These are phyloP conservation scores for Sungouiella blattae DNA, from an alignment of 805 yeast species.

Conservation along the genomic window DNA sequence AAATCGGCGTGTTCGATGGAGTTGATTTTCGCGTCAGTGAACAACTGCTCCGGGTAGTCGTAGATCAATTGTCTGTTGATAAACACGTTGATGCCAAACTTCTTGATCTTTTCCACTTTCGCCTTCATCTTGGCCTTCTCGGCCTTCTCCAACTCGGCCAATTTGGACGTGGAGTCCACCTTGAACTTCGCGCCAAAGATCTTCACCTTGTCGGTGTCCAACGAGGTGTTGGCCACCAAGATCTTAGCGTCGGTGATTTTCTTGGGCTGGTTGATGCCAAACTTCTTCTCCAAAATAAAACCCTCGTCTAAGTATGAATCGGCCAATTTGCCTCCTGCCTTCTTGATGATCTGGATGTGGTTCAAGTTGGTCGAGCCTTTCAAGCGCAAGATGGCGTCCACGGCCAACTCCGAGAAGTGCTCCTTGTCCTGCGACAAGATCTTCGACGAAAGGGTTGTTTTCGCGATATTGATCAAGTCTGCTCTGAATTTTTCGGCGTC, in stretches of 20 bases:
- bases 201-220: slow-evolving; percentile 97
- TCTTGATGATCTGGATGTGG: slow-evolving; percentile 89
- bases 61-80: slow-evolving; percentile 95
- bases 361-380: slow-evolving; percentile 85
- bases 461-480: slow-evolving; percentile 84
- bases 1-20: slow-evolving; percentile 98
- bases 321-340: slow-evolving; percentile 85
- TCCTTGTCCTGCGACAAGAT: slow-evolving; percentile 93
- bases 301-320: slow-evolving; percentile 97
- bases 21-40: slow-evolving; percentile 81
- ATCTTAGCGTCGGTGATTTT: slow-evolving; percentile 77
- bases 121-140: slow-evolving; percentile 90
- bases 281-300: slow-evolving; percentile 83
- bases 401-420: slow-evolving; percentile 84
- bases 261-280: slow-evolving; percentile 94
- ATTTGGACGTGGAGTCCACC: slow-evolving; percentile 90
- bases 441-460: slow-evolving; percentile 90
- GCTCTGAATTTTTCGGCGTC: slow-evolving; percentile 59
- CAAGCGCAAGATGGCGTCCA: slow-evolving; percentile 86
- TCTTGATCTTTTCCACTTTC: slow-evolving; percentile 85
- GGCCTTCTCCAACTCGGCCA: slow-evolving; percentile 91
- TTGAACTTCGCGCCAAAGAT: slow-evolving; percentile 97
- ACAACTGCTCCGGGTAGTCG: slow-evolving; percentile 96
- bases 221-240: slow-evolving; percentile 89
- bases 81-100: slow-evolving; percentile 83